Evolutionary conservation across 2,329 filamentous ascomycete species (phyloP).

Genomic region (Fusarium citri): DNA sequence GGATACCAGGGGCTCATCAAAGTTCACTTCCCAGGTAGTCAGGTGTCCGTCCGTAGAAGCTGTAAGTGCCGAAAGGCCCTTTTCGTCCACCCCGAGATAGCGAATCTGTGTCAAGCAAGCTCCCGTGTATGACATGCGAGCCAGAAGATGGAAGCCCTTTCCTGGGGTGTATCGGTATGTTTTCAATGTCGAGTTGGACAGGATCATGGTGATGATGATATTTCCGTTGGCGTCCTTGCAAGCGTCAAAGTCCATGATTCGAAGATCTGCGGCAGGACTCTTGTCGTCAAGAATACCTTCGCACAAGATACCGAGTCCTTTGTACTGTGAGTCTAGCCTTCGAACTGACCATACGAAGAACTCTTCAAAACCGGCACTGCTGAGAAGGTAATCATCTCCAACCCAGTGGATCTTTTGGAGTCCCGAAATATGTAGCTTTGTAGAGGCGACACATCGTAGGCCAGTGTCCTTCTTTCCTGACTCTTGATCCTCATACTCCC

Average conservation of each 20-base stretch:
- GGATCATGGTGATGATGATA: constrained; percentile 76
- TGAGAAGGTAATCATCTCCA: constrained; percentile 78
- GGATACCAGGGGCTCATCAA: not conserved
- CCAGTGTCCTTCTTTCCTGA: constrained; percentile 1
- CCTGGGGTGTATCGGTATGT: constrained; percentile 62
- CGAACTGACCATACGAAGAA: constrained; percentile 84
- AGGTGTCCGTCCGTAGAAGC: constrained; percentile 86
- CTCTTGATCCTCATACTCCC: constrained; percentile 56
- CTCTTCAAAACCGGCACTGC: constrained; percentile 88
- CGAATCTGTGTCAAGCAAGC: constrained; percentile 79
- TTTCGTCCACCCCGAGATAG: constrained; percentile 52
- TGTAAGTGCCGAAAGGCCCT: constrained; percentile 65
- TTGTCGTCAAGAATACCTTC: constrained; percentile 66
- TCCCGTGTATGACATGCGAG: constrained; percentile 71
- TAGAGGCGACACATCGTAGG: constrained; percentile 67
- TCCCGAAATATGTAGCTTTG: constrained; percentile 84
- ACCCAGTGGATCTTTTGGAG: constrained; percentile 86
- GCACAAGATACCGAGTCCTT: constrained; percentile 66
- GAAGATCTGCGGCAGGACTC: constrained; percentile 71
- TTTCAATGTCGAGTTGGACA: constrained; percentile 86
- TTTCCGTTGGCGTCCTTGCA: constrained; percentile 37
- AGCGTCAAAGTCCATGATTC: constrained; percentile 84
- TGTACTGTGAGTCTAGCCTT: constrained; percentile 61
- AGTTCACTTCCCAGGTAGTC: constrained; percentile 48
- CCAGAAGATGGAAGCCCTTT: constrained; percentile 62